Conservation (phyloP, 2,329 filamentous ascomycete species). For the Tolypocladium album region DNA sequence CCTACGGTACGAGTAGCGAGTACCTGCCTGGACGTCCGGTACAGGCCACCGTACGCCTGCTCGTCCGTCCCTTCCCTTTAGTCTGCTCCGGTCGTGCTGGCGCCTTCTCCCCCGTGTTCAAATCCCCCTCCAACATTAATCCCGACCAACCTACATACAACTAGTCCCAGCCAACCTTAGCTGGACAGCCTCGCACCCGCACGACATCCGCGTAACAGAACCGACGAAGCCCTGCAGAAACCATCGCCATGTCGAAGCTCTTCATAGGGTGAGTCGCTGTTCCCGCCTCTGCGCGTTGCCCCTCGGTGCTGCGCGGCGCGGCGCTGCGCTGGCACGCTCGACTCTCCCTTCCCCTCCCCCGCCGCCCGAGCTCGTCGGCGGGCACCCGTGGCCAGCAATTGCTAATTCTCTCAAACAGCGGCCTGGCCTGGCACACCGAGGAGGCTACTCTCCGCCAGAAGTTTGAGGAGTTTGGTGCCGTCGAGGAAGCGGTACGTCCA, state of each 20-base stretch:
- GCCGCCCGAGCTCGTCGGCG: background rate
- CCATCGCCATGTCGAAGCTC: conserved; percentile 71
- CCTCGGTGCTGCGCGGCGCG: background rate
- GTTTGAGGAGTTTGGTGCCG: conserved; percentile 81
- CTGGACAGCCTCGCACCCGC: background rate
- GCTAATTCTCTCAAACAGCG: conserved; percentile 40
- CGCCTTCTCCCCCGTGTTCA: background rate
- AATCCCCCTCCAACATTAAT: background rate
- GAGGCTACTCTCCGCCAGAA: conserved; percentile 77
- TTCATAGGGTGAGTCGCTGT: conserved; percentile 70
- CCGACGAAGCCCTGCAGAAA: conserved; percentile 2
- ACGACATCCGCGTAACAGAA: background rate
- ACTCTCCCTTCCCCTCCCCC: background rate
- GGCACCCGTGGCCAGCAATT: background rate
- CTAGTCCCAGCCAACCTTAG: background rate
- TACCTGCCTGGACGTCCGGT: background rate
- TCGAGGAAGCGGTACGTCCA: conserved; percentile 86
- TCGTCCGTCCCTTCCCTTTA: background rate
- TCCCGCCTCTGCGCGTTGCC: background rate
- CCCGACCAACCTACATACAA: background rate
- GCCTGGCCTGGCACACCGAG: conserved; percentile 97
- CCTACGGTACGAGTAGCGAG: background rate
- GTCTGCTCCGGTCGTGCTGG: background rate
- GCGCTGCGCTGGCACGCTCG: background rate
- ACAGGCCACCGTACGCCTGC: background rate